Evolutionary conservation across 805 yeast species (phyloP).

Genomic region (Candida sphagnicola): DNA sequence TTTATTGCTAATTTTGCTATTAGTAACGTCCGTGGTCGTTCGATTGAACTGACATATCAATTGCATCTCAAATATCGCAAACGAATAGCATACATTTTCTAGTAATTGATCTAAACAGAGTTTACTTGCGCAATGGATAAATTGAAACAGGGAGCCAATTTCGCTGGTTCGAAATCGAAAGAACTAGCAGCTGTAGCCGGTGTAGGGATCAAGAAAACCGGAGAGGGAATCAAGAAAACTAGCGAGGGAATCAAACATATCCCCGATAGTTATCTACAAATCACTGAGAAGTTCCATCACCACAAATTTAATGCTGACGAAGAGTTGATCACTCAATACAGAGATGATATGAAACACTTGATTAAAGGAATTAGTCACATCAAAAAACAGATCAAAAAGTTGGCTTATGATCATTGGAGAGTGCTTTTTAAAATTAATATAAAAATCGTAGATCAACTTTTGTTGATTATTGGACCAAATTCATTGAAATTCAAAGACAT

Average conservation of each 20-base stretch:
- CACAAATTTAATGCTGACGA: slow-evolving; percentile 30
- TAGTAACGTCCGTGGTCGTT: too few relatives aligned
- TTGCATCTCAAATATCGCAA: too few relatives aligned
- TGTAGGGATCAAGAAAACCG: neutral
- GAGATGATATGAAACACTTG: slow-evolving; percentile 38
- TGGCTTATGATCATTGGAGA: slow-evolving; percentile 24
- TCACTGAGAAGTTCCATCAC: slow-evolving; percentile 5
- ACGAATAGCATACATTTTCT: too few relatives aligned
- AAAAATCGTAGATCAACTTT: slow-evolving; percentile 25
- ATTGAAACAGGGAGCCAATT: slow-evolving; percentile 3
- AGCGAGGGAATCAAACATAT: neutral
- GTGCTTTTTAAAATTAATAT: slow-evolving; percentile 28
- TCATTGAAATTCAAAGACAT: slow-evolving; percentile 35
- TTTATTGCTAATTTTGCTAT: too few relatives aligned
- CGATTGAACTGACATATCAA: too few relatives aligned
- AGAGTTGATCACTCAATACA: slow-evolving; percentile 37
- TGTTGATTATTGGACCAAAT: slow-evolving; percentile 26
- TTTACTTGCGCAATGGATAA: too few relatives aligned
- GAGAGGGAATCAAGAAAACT: slow-evolving; percentile 1
- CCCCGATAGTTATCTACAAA: neutral
- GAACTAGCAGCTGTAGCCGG: neutral
- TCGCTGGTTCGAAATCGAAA: neutral
- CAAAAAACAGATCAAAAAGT: slow-evolving; percentile 19
- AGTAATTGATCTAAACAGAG: too few relatives aligned
- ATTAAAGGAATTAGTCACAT: slow-evolving; percentile 43